Percentiles rank a stretch among this genome's conserved stretches.
These are phyloP conservation scores for Leptographium flavum DNA, from an alignment of 2,329 filamentous ascomycete species.

Conservation along the genomic window DNA sequence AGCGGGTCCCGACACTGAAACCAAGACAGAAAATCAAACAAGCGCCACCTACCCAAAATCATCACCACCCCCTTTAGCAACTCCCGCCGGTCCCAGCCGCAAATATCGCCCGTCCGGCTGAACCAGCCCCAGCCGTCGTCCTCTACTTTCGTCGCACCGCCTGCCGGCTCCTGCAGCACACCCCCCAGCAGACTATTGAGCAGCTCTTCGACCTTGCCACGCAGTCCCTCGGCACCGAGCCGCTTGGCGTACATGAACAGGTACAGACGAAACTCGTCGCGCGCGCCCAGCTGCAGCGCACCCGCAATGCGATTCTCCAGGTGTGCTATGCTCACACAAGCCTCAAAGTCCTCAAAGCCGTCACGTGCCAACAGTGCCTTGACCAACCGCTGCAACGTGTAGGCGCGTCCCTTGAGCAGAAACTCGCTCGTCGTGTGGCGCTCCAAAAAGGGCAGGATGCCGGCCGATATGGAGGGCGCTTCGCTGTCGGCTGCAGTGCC, in stretches of 20 bases:
- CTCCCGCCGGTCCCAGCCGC: slow-evolving; percentile 82
- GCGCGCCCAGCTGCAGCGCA: slow-evolving; percentile 67
- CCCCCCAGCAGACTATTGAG: slow-evolving; percentile 70
- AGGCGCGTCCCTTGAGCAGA: slow-evolving; percentile 79
- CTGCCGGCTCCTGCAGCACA: slow-evolving; percentile 42
- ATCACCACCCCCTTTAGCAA: slow-evolving; percentile 82
- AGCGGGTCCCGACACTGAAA: slow-evolving; percentile 16
- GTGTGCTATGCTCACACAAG: slow-evolving; percentile 82
- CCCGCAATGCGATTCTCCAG: slow-evolving; percentile 90
- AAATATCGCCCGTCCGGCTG: slow-evolving; percentile 56
- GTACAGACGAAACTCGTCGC: slow-evolving; percentile 87
- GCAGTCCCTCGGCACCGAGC: slow-evolving; percentile 75
- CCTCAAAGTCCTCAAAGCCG: slow-evolving; percentile 85
- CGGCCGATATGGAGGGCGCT: slow-evolving; percentile 69
- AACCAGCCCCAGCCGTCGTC: slow-evolving; percentile 41
- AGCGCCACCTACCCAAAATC: slow-evolving; percentile 71
- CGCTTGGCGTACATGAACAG: slow-evolving; percentile 98
- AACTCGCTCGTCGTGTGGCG: slow-evolving; percentile 90
- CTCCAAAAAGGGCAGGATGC: slow-evolving; percentile 85
- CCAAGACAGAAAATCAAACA: not conserved
- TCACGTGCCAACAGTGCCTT: slow-evolving; percentile 79
- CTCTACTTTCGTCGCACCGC: not conserved
- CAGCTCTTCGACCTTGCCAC: slow-evolving; percentile 84
- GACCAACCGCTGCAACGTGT: slow-evolving; percentile 80
- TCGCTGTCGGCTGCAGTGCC: slow-evolving; percentile 42